Evolutionary conservation across 1,284 basidiomycete species (phyloP).

Genomic region (Cryptococcus floricola): DNA sequence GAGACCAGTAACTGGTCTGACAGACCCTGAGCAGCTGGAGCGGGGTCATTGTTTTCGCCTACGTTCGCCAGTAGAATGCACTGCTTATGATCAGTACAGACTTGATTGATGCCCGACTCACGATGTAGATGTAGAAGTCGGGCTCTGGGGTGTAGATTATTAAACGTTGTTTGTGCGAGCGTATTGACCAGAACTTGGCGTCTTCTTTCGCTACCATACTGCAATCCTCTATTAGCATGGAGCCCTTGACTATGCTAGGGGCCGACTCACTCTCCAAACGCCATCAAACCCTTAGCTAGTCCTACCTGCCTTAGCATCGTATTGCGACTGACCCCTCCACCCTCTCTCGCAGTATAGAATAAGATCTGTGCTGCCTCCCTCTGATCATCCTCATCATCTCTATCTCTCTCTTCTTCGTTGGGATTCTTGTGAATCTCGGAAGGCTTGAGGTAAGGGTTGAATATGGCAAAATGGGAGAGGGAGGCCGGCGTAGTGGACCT

Average conservation of each 20-base stretch:
- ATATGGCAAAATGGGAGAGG: constrained; percentile 44
- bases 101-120: constrained; percentile 7
- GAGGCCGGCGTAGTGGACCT: constrained; percentile 15
- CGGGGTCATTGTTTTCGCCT: constrained; percentile 15
- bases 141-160: constrained; percentile 36
- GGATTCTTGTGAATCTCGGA: background rate
- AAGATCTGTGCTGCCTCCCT: constrained; percentile 43
- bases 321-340: constrained; percentile 36
- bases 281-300: constrained; percentile 43
- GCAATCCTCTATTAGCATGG: background rate
- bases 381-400: constrained; percentile 40
- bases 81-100: constrained; percentile 4
- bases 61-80: constrained; percentile 22
- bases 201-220: constrained; percentile 28
- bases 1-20: constrained; percentile 34
- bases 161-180: constrained; percentile 28
- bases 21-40: constrained; percentile 20
- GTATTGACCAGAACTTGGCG: constrained; percentile 28
- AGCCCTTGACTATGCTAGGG: background rate
- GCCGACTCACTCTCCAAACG: constrained; percentile 35
- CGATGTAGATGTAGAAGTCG: constrained; percentile 39
- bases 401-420: constrained; percentile 21
- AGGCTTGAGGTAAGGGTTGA: constrained; percentile 35
- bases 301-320: constrained; percentile 45
- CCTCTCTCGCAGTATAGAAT: constrained; percentile 40